Conservation (phyloP, 352 stramenopile genomes). For the Pythium brachiatum region DNA sequence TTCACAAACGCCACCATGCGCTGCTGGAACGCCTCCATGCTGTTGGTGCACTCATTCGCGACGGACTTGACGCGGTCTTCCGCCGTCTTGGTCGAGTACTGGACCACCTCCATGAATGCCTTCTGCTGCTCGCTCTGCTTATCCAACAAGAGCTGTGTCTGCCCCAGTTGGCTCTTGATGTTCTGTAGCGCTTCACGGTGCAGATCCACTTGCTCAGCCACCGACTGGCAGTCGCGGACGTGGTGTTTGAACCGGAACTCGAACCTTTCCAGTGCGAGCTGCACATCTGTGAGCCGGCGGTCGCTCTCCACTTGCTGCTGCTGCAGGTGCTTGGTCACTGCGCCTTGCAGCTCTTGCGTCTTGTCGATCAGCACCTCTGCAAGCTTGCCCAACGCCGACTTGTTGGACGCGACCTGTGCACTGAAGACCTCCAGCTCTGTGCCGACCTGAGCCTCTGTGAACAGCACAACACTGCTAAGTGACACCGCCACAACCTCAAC, state of each 20-base stretch:
- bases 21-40: conserved; percentile 46
- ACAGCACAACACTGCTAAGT: not conserved
- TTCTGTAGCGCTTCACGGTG: conserved; percentile 44
- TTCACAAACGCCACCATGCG: conserved; percentile 49
- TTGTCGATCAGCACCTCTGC: conserved; percentile 51
- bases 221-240: conserved; percentile 41
- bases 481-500: not conserved
- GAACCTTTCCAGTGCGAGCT: conserved; percentile 48
- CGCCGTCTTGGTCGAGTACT: conserved; percentile 31
- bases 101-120: conserved; percentile 40
- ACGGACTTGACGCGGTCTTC: conserved; percentile 32
- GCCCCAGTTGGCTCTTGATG: conserved; percentile 38
- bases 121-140: conserved; percentile 50
- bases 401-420: conserved; percentile 46
- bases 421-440: conserved; percentile 48
- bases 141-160: conserved; percentile 42
- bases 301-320: conserved; percentile 44
- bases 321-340: conserved; percentile 39
- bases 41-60: conserved; percentile 27
- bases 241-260: conserved; percentile 75
- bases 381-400: conserved; percentile 38
- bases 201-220: conserved; percentile 44
- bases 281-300: conserved; percentile 43
- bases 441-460: conserved; percentile 43
- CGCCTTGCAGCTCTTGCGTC: conserved; percentile 38